A percentile compares a stretch with the other conserved stretches of the same genome.
Evolutionary conservation across 768 basidiomycete genomes (phyloP).

Genomic region (Lactifluus piperatus): DNA sequence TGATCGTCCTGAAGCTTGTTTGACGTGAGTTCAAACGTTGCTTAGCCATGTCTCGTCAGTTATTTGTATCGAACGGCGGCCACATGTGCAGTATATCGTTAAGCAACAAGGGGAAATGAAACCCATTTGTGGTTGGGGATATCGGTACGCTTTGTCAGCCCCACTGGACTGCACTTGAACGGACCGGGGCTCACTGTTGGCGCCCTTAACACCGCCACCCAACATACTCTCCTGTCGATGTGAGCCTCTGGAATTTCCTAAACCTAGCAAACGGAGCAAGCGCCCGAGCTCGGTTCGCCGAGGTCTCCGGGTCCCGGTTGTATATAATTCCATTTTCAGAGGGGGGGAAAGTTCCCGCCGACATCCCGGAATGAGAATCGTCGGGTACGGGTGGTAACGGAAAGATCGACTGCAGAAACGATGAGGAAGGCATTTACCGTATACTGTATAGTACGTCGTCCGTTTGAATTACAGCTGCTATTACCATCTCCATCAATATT

Average conservation of each 20-base stretch:
- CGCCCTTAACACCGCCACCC: background rate
- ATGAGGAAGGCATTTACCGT: background rate
- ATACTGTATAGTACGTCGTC: background rate
- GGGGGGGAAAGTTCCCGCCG: background rate
- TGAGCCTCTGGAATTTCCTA: background rate
- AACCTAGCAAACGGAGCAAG: background rate
- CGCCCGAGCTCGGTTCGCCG: background rate
- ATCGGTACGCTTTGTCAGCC: background rate
- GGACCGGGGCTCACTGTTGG: too few species aligned
- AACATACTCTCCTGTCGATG: background rate
- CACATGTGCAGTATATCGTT: slow-evolving; percentile 10
- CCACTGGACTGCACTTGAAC: background rate
- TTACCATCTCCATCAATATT: background rate
- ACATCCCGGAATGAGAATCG: background rate
- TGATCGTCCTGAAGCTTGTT: background rate
- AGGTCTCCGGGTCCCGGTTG: background rate
- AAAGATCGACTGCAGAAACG: background rate
- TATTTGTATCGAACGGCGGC: background rate
- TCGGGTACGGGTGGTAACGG: background rate
- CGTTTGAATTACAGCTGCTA: background rate
- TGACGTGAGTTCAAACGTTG: background rate
- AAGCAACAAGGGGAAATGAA: background rate
- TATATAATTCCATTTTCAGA: background rate
- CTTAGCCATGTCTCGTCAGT: background rate
- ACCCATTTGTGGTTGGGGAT: too few species aligned